Evolutionary conservation across 257 asterid species (phyloP).

Genomic region (Solanum tarapatanum): DNA sequence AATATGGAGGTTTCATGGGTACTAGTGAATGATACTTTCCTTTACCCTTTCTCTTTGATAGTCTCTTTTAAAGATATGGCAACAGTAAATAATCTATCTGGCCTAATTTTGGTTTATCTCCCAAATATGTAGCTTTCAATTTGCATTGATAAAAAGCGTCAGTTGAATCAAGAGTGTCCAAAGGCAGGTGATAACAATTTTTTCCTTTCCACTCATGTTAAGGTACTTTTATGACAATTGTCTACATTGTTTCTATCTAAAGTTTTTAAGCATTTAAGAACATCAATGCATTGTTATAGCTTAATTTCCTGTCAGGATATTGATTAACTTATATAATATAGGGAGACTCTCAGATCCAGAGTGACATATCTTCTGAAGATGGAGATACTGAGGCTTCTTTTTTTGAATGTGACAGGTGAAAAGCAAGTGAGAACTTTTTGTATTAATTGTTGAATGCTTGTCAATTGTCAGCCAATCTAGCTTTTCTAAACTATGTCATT

Average conservation of each 20-base stretch:
- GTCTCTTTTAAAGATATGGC: not conserved
- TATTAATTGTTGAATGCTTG: constrained; percentile 7
- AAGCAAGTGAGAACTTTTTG: constrained; percentile 27
- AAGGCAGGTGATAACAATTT: constrained; percentile 19
- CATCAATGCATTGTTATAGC: not conserved
- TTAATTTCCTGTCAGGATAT: constrained; percentile 4
- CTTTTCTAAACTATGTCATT: not conserved
- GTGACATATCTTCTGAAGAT: constrained; percentile 25
- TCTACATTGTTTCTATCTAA: constrained; percentile 9
- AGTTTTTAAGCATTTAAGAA: not conserved
- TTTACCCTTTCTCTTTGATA: not conserved
- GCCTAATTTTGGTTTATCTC: not conserved
- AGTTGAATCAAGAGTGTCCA: constrained; percentile 26
- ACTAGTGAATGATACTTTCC: not conserved
- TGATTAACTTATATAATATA: constrained; percentile 11
- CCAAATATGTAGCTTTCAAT: constrained; percentile 52
- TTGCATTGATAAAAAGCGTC: constrained; percentile 56
- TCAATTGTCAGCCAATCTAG: not conserved
- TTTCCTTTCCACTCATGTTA: constrained; percentile 17
- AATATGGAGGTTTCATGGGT: not conserved
- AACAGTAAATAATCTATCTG: not conserved
- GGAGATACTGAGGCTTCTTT: constrained; percentile 21
- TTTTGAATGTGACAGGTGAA: constrained; percentile 51
- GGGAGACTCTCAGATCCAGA: constrained; percentile 32
- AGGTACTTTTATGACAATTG: constrained; percentile 16